These are phyloP conservation scores for Gossypium laxum DNA, from an alignment of 441 rosid species.

Conservation along the genomic window DNA sequence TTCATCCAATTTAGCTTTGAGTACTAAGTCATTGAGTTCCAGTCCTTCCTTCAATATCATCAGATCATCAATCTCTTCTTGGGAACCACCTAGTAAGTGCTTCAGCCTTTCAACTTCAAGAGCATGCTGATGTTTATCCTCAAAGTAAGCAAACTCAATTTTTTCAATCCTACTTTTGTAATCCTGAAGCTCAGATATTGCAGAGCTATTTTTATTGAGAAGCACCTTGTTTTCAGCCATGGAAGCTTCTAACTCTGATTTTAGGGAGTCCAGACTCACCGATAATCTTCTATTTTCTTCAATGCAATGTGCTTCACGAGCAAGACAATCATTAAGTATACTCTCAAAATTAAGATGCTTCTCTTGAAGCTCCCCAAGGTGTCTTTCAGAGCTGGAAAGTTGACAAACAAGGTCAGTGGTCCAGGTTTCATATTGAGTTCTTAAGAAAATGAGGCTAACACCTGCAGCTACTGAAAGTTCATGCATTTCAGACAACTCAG, in stretches of 20 bases:
- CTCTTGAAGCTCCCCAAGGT: slow-evolving; percentile 40
- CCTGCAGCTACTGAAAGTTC: slow-evolving; percentile 51
- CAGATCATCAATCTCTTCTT: slow-evolving; percentile 53
- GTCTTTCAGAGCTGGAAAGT: slow-evolving; percentile 34
- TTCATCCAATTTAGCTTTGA: slow-evolving; percentile 52
- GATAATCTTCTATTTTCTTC: slow-evolving; percentile 55
- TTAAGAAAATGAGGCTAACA: slow-evolving; percentile 37
- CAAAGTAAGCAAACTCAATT: slow-evolving; percentile 25
- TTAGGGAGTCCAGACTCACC: slow-evolving; percentile 36
- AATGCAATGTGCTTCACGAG: slow-evolving; percentile 35
- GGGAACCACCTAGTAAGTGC: slow-evolving; percentile 31
- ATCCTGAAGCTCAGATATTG: slow-evolving; percentile 39
- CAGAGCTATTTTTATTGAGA: slow-evolving; percentile 30
- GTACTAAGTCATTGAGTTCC: slow-evolving; percentile 42
- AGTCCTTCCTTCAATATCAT: slow-evolving; percentile 48
- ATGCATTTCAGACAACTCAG: slow-evolving; percentile 52
- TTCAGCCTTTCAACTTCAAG: slow-evolving; percentile 46
- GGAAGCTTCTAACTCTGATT: slow-evolving; percentile 55
- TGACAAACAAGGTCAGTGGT: slow-evolving; percentile 41
- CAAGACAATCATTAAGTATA: slow-evolving; percentile 43
- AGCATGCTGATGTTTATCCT: slow-evolving; percentile 32
- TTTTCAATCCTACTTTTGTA: slow-evolving; percentile 27
- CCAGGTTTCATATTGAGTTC: slow-evolving; percentile 42
- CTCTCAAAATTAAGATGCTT: slow-evolving; percentile 45
- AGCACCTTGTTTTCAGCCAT: slow-evolving; percentile 42